phyloP scores from a whole-genome alignment of 108 stramenopile species.

The Stephanodiscus minutulus region DNA sequence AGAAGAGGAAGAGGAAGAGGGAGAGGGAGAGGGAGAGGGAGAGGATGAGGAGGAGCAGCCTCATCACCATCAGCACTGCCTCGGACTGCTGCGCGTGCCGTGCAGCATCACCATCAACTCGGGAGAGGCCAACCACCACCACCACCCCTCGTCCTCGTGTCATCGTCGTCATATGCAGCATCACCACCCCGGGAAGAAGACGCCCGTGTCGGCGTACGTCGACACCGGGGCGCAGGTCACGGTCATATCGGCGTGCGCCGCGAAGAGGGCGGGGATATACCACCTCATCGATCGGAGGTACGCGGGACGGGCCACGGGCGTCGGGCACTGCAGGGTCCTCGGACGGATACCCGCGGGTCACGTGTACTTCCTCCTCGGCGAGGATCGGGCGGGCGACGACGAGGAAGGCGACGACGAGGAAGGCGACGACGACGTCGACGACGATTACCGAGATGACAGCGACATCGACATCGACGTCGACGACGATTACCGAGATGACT shows the following conservation, averaged over 20 bases:
- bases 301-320: constrained; percentile 65
- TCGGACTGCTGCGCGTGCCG: constrained; percentile 31
- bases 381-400: constrained; percentile 12
- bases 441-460: no score
- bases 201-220: constrained; percentile 55
- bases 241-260: constrained; percentile 57
- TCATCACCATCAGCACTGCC: constrained; percentile 14
- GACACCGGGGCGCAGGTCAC: constrained; percentile 75
- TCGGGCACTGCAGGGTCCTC: constrained; percentile 60
- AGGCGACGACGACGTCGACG: neutral
- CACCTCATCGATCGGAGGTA: constrained; percentile 69
- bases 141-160: neutral
- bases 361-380: constrained; percentile 44
- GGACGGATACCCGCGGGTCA: constrained; percentile 61
- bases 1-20: constrained; percentile 37
- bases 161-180: constrained; percentile 7
- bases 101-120: constrained; percentile 44
- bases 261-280: constrained; percentile 49
- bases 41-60: constrained; percentile 31
- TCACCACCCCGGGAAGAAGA: constrained; percentile 13
- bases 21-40: constrained; percentile 24
- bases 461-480: no score
- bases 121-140: constrained; percentile 17
- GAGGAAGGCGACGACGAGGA: neutral
- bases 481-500: neutral